Percentiles rank a stretch among this genome's conserved stretches.
phyloP scores from a whole-genome alignment of 2,329 filamentous ascomycete genomes.

The Thielaviopsis cerberus region DNA sequence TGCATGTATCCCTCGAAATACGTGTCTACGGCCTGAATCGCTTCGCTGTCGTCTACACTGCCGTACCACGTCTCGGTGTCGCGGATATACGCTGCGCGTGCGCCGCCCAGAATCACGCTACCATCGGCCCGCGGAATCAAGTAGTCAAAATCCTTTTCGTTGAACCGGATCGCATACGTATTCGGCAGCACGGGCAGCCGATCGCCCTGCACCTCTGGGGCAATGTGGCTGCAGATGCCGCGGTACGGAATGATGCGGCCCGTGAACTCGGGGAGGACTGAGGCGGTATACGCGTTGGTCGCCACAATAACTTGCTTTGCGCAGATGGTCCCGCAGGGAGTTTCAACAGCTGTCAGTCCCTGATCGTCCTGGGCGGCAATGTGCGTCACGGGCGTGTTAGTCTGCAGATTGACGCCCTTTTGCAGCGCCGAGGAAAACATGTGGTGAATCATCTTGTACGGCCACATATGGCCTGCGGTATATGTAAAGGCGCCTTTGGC shows the following conservation, averaged over 20 bases:
- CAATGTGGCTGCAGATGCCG: slow-evolving; percentile 11
- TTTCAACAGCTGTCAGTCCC: slow-evolving; percentile 12
- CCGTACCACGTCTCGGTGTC: slow-evolving; percentile 25
- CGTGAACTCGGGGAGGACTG: slow-evolving; percentile 14
- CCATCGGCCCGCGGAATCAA: slow-evolving; percentile 14
- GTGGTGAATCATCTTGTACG: slow-evolving; percentile 14
- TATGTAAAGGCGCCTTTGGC: slow-evolving; percentile 20
- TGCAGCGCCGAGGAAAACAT: slow-evolving; percentile 9
- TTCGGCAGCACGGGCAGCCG: not conserved
- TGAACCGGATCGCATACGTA: slow-evolving; percentile 14
- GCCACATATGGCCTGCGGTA: slow-evolving; percentile 14
- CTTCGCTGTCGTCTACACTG: slow-evolving; percentile 25
- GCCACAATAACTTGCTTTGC: slow-evolving; percentile 15
- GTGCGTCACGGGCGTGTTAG: slow-evolving; percentile 12
- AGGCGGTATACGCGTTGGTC: slow-evolving; percentile 16
- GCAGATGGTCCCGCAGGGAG: slow-evolving; percentile 14
- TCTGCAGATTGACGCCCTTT: slow-evolving; percentile 14
- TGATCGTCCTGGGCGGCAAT: slow-evolving; percentile 7
- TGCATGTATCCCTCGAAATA: slow-evolving; percentile 33
- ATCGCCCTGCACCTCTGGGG: not conserved
- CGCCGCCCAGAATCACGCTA: slow-evolving; percentile 13
- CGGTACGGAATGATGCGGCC: slow-evolving; percentile 11
- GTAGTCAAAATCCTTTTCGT: slow-evolving; percentile 15
- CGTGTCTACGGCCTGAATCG: slow-evolving; percentile 22
- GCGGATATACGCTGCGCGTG: slow-evolving; percentile 17